A percentile compares a stretch with the other conserved stretches of the same genome.
Evolutionary conservation across 768 basidiomycete species (phyloP).

Genomic region (Inosperma sp.): DNA sequence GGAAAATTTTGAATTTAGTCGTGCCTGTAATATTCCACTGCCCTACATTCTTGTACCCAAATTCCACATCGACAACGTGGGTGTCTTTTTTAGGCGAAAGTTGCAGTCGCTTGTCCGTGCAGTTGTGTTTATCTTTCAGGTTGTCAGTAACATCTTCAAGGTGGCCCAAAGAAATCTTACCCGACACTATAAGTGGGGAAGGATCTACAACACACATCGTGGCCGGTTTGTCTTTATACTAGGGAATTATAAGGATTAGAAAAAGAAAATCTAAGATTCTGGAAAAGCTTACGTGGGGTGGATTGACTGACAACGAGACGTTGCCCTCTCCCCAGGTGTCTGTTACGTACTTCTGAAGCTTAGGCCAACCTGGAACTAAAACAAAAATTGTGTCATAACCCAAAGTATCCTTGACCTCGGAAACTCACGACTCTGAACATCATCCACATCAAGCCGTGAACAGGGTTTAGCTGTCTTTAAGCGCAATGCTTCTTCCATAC

Average conservation of each 20-base stretch:
- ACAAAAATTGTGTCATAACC: background rate
- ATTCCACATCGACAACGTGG: conserved; percentile 21
- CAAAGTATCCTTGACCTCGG: background rate
- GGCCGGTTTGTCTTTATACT: conserved; percentile 27
- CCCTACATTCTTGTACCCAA: conserved; percentile 22
- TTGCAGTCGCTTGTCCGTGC: conserved; percentile 19
- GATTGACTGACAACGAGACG: conserved; percentile 22
- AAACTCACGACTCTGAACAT: conserved; percentile 13
- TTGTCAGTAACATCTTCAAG: background rate
- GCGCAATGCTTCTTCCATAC: conserved; percentile 1
- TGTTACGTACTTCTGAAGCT: conserved; percentile 22
- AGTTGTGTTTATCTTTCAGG: conserved; percentile 16
- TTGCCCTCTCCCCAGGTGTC: conserved; percentile 26
- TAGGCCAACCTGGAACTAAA: conserved; percentile 24
- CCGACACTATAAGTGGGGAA: conserved; percentile 14
- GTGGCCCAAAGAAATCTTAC: conserved; percentile 8
- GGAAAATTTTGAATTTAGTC: background rate
- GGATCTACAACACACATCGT: conserved; percentile 24
- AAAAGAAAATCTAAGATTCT: background rate
- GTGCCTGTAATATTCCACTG: conserved; percentile 29
- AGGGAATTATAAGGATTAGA: background rate
- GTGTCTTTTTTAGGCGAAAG: conserved; percentile 18
- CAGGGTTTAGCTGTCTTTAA: background rate
- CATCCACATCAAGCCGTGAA: conserved; percentile 11
- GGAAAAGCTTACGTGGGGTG: conserved; percentile 19